phyloP scores from a whole-genome alignment of 2,329 filamentous ascomycete genomes.

The Taxawa tesnikishii region DNA sequence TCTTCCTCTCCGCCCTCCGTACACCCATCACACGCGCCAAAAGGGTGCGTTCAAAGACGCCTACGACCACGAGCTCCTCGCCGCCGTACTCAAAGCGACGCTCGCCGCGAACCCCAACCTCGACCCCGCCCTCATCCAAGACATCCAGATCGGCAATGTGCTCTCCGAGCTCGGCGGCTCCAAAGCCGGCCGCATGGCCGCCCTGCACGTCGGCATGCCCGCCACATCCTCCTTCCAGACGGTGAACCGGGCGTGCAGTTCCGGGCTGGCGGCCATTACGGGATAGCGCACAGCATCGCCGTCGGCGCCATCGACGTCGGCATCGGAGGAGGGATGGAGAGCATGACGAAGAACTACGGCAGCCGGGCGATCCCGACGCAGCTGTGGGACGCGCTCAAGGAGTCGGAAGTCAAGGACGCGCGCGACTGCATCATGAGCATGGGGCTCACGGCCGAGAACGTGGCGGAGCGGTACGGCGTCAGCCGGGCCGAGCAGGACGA shows the following conservation, averaged over 20 bases:
- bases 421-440: conserved; percentile 88
- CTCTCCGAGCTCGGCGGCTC: conserved; percentile 81
- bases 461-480: conserved; percentile 65
- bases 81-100: conserved; percentile 53
- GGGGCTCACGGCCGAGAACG: conserved; percentile 84
- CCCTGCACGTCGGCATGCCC: conserved; percentile 71
- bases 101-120: conserved; percentile 61
- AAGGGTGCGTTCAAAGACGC: conserved; percentile 77
- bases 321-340: conserved; percentile 86
- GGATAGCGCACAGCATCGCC: conserved; percentile 64
- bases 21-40: conserved; percentile 76
- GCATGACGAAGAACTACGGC: conserved; percentile 89
- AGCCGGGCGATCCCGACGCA: conserved; percentile 71
- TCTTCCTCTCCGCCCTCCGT: conserved; percentile 81
- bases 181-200: conserved; percentile 84
- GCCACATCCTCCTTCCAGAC: conserved; percentile 68
- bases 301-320: conserved; percentile 59
- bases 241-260: conserved; percentile 77
- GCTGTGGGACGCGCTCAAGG: conserved; percentile 61
- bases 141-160: conserved; percentile 78
- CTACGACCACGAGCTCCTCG: conserved; percentile 80
- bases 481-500: conserved; percentile 66
- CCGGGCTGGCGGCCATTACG: conserved; percentile 65
- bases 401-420: conserved; percentile 54
- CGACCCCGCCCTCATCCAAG: conserved; percentile 57